phyloP scores from a whole-genome alignment of 2,329 filamentous ascomycete species.

The Penicillium thymicola region DNA sequence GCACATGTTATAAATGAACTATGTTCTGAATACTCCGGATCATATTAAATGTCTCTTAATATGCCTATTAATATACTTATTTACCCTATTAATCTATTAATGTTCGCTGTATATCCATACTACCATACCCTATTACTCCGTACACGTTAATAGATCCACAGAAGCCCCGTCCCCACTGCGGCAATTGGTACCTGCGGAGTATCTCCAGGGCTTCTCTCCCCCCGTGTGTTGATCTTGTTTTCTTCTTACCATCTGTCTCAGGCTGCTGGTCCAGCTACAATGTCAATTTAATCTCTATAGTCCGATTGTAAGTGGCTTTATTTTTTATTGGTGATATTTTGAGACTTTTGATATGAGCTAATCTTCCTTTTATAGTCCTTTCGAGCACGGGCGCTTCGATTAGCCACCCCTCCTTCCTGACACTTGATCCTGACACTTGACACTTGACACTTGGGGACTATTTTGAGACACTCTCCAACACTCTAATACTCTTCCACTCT shows the following conservation, averaged over 20 bases:
- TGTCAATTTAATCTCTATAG: not conserved
- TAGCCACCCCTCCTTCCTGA: conserved; percentile 7
- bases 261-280: conserved; percentile 11
- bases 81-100: not conserved
- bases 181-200: conserved; percentile 12
- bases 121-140: no score
- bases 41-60: not conserved
- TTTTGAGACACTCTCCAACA: not conserved
- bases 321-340: not conserved
- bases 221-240: conserved; percentile 1
- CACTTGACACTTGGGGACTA: not conserved
- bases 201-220: conserved; percentile 1
- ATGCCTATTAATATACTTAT: no score
- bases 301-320: not conserved
- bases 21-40: not conserved
- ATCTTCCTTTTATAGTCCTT: not conserved
- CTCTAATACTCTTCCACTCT: not conserved
- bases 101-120: no score
- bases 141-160: not conserved
- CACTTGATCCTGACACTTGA: not conserved
- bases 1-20: not conserved
- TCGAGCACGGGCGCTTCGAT: conserved; percentile 2
- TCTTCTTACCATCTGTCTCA: not conserved
- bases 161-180: conserved; percentile 1
- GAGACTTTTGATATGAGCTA: not conserved